Conservation (phyloP, 1,284 basidiomycete genomes). For the Porogramme epimiltina region DNA sequence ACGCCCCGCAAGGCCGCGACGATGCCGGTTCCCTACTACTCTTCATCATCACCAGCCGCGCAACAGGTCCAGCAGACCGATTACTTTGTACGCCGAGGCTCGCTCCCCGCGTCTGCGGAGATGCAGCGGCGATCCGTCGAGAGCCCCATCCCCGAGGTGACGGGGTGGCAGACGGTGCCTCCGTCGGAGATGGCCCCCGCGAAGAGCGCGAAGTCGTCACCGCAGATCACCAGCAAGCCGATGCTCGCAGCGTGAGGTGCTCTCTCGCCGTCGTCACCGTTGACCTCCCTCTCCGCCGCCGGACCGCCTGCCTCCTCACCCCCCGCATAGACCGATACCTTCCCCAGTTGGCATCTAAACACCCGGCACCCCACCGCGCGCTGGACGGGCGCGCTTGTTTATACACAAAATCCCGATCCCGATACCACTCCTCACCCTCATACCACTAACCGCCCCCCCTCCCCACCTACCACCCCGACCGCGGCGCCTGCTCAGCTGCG, state of each 20-base stretch:
- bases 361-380: constrained; percentile 8
- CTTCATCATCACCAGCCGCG: constrained; percentile 20
- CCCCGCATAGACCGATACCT: constrained; percentile 20
- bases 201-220: constrained; percentile 26
- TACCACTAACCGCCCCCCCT: constrained; percentile 20
- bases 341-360: constrained; percentile 4
- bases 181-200: constrained; percentile 31
- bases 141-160: constrained; percentile 37
- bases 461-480: constrained; percentile 17
- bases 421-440: constrained; percentile 23
- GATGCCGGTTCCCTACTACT: constrained; percentile 34
- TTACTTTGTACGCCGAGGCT: constrained; percentile 32
- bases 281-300: background rate
- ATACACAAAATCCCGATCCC: constrained; percentile 27
- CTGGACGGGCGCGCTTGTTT: constrained; percentile 26
- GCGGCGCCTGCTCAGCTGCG: constrained; percentile 19
- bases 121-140: constrained; percentile 23
- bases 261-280: too few relatives aligned
- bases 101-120: constrained; percentile 28
- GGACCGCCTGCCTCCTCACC: background rate
- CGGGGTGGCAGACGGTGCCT: constrained; percentile 43
- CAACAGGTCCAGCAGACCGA: constrained; percentile 23
- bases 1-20: constrained; percentile 44
- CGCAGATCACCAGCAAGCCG: constrained; percentile 26
- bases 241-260: constrained; percentile 18